Evolutionary conservation across 192 early-diverging fungal species (phyloP).

Genomic region (Pilobolus umbonatus): DNA sequence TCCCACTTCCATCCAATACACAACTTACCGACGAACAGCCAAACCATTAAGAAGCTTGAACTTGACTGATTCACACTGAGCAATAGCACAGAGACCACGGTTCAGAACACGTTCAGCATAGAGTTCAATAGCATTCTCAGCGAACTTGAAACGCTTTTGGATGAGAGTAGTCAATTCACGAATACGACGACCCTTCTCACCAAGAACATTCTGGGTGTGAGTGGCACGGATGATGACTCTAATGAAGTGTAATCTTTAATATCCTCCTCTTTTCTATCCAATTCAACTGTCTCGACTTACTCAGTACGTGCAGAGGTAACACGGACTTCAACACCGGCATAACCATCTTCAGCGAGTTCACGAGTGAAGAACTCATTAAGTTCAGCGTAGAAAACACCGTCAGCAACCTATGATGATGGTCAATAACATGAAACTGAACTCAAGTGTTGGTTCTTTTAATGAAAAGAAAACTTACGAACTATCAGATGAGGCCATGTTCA

Average conservation of each 20-base stretch:
- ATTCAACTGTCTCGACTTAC: conserved; percentile 18
- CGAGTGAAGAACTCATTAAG: conserved; percentile 99
- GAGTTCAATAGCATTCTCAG: conserved; percentile 97
- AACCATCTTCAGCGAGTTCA: conserved; percentile 96
- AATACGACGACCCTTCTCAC: conserved; percentile 98
- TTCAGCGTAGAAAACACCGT: conserved; percentile 99
- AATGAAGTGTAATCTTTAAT: neutral
- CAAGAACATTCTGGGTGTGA: conserved; percentile 95
- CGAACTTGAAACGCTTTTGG: conserved; percentile 99
- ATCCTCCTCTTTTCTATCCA: neutral
- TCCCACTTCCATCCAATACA: too few relatives aligned
- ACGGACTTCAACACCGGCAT: conserved; percentile 99
- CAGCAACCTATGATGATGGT: conserved; percentile 75
- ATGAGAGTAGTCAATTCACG: conserved; percentile 96
- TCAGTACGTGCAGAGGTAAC: conserved; percentile 98
- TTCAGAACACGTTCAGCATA: conserved; percentile 97
- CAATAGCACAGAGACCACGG: conserved; percentile 97
- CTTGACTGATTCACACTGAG: conserved; percentile 98
- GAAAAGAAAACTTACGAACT: conserved; percentile 24
- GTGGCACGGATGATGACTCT: conserved; percentile 98
- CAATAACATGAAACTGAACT: too few relatives aligned
- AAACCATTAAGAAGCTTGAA: conserved; percentile 97
- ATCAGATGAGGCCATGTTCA: neutral
- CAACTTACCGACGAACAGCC: conserved; percentile 79
- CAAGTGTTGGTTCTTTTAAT: neutral